Evolutionary conservation across 2,329 filamentous ascomycete species (phyloP), one percentile per base, ranked within the genome.

Genomic region (Zymoseptoria tritici): DNA sequence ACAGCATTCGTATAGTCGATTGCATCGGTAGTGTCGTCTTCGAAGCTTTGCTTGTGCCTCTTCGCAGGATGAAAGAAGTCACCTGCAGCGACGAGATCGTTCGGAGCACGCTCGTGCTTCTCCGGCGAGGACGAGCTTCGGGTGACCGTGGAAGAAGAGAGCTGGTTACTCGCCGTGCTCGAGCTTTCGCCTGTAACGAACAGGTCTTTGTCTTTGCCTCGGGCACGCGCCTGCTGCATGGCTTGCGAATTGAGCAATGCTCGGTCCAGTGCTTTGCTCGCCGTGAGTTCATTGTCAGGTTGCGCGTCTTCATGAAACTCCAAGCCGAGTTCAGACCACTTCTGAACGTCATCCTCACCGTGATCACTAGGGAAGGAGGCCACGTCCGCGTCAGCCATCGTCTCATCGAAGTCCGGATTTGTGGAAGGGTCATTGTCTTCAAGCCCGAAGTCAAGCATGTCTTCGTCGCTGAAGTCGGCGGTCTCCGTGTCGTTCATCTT

Each of bases 361-460:
- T 53, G 20, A 22, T 56, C 16, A 19, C 54, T 50, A 19, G 58
- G 11, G 22, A 21, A 60, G n/a, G 36, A 55, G 31, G 50, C n/a
- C 11, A 57, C 36, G 19, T 60, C 52, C 9, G 29, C 52, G 29
- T 53, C 2, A n/a, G 16, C 52, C 16, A 11, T 29, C 4, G 22
- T 19, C 4, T 46, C 55, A 13, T 62, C 36, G 20, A 26, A 49
- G 24, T 46, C 13, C 22, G 22, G 50, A 29, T 57, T 26, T 9
- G 36, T 16, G 13, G 36, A 46, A 13, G 36, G 36, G 36, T 42
- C 50, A 22, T 60, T 13, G 29, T 49, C 20, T 24, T 57, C 36
- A 50, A 57, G 46, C 20, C 49, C 20, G 20, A 55, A 52, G 57
- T 66, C 65, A 21, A 67, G 62, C 65, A 67, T 64, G n/a, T 68